phyloP scores from a whole-genome alignment of 2,329 filamentous ascomycete genomes.

The Alternaria arbusti region DNA sequence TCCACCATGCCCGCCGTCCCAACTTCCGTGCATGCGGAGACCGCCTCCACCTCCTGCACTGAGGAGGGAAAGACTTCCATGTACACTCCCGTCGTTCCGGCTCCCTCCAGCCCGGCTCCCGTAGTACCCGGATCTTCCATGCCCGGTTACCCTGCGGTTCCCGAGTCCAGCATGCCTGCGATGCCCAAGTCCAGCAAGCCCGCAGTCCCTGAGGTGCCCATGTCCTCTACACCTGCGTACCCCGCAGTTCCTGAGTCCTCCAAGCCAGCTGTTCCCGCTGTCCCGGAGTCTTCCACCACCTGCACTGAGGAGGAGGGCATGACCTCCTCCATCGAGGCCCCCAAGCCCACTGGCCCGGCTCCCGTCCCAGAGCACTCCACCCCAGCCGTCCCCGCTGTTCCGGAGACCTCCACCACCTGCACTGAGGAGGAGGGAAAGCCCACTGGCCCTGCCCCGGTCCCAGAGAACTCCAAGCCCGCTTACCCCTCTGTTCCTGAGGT shows the following conservation, averaged over 20 bases:
- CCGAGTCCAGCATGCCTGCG: conserved; percentile 6
- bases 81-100: conserved; percentile 26
- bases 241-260: conserved; percentile 6
- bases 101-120: conserved; percentile 15
- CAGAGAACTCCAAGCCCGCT: conserved; percentile 7
- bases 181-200: conserved; percentile 18
- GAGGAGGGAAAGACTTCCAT: conserved; percentile 69
- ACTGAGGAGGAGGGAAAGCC: conserved; percentile 7
- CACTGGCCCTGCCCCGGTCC: conserved; percentile 5
- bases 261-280: conserved; percentile 7
- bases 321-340: conserved; percentile 1
- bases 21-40: neutral
- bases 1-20: conserved; percentile 30
- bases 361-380: conserved; percentile 1
- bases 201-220: conserved; percentile 23
- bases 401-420: conserved; percentile 10
- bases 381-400: neutral
- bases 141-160: conserved; percentile 11
- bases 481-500: conserved; percentile 6
- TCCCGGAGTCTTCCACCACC: conserved; percentile 62
- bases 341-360: neutral
- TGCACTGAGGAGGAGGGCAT: conserved; percentile 68
- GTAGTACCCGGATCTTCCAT: conserved; percentile 8
- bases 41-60: conserved; percentile 53
- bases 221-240: conserved; percentile 33